Evolutionary conservation across 1,284 basidiomycete species (phyloP).

Genomic region (Cerioporus squamosus): DNA sequence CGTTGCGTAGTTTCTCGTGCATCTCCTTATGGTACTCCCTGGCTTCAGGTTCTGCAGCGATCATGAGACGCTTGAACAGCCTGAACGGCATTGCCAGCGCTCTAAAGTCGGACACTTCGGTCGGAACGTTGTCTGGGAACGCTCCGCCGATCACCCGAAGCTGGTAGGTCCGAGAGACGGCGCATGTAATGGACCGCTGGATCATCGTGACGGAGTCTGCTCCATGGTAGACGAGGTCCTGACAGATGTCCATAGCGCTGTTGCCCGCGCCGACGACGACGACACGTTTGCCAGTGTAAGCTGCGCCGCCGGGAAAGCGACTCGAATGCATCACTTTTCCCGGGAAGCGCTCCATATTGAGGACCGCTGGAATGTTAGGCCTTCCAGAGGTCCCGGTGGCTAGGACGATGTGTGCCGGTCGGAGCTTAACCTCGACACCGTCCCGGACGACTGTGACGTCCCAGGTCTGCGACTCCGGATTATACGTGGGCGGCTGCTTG

Average conservation of each 20-base stretch:
- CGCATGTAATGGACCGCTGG: slow-evolving; percentile 34
- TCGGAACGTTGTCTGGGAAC: slow-evolving; percentile 47
- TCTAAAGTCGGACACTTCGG: slow-evolving; percentile 50
- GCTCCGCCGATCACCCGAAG: slow-evolving; percentile 21
- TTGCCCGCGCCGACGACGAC: slow-evolving; percentile 55
- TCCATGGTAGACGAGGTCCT: slow-evolving; percentile 47
- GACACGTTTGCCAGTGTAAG: slow-evolving; percentile 48
- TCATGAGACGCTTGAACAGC: slow-evolving; percentile 37
- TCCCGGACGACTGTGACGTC: slow-evolving; percentile 48
- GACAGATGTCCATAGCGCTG: slow-evolving; percentile 48
- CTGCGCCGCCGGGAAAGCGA: slow-evolving; percentile 41
- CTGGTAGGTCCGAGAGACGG: slow-evolving; percentile 33
- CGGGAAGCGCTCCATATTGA: slow-evolving; percentile 40
- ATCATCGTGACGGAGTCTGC: slow-evolving; percentile 36
- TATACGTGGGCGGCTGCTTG: slow-evolving; percentile 35
- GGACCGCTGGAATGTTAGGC: slow-evolving; percentile 48
- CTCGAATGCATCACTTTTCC: slow-evolving; percentile 49
- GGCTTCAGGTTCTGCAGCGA: slow-evolving; percentile 22
- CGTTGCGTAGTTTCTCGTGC: slow-evolving; percentile 56
- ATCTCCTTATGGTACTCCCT: slow-evolving; percentile 45
- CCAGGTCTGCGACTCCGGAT: slow-evolving; percentile 50
- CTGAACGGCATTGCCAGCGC: slow-evolving; percentile 43
- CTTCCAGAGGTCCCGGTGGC: slow-evolving; percentile 58
- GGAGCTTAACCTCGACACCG: slow-evolving; percentile 46
- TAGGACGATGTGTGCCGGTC: slow-evolving; percentile 60